A percentile compares a stretch with the other conserved stretches of the same genome.
phyloP scores from a whole-genome alignment of 768 basidiomycete species.

The Paxillus rubicundulus region DNA sequence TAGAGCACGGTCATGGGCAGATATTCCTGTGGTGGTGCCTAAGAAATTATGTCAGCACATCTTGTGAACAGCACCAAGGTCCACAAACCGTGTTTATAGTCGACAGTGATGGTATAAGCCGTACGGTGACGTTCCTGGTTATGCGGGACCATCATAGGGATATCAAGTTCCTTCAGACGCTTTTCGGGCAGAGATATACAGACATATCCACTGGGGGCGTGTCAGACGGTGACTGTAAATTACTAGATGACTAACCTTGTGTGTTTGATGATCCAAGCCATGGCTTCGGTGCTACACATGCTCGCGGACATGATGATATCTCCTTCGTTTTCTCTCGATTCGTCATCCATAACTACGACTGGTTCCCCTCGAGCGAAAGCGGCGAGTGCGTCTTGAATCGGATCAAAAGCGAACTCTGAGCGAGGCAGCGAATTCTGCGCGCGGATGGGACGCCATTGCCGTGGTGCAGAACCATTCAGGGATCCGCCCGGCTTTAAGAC shows the following conservation, averaged over 20 bases:
- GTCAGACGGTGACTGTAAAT: slow-evolving; percentile 8
- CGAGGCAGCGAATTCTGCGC: slow-evolving; percentile 21
- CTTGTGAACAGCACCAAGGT: background rate
- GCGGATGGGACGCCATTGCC: slow-evolving; percentile 23
- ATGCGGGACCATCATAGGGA: slow-evolving; percentile 91
- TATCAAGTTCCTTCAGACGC: slow-evolving; percentile 71
- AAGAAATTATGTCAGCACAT: background rate
- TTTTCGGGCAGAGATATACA: slow-evolving; percentile 80
- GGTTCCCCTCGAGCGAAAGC: slow-evolving; percentile 84
- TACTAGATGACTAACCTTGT: slow-evolving; percentile 65
- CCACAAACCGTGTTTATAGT: slow-evolving; percentile 76
- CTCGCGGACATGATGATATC: slow-evolving; percentile 89
- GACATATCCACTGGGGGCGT: slow-evolving; percentile 75
- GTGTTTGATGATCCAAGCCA: slow-evolving; percentile 99
- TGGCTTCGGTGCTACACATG: slow-evolving; percentile 87
- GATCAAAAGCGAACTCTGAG: slow-evolving; percentile 64
- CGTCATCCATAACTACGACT: slow-evolving; percentile 97
- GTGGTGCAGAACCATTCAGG: slow-evolving; percentile 6
- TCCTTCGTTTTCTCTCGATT: slow-evolving; percentile 94
- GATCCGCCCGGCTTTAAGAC: background rate
- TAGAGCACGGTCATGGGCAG: slow-evolving; percentile 89
- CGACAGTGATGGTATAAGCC: slow-evolving; percentile 94
- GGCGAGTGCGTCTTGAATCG: slow-evolving; percentile 73
- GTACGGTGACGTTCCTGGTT: slow-evolving; percentile 92
- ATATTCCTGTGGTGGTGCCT: slow-evolving; percentile 96